A percentile compares a stretch with the other conserved stretches of the same genome.
These are phyloP conservation scores for Leccinum pellstonianum DNA, from an alignment of 768 basidiomycete genomes.

Conservation along the genomic window DNA sequence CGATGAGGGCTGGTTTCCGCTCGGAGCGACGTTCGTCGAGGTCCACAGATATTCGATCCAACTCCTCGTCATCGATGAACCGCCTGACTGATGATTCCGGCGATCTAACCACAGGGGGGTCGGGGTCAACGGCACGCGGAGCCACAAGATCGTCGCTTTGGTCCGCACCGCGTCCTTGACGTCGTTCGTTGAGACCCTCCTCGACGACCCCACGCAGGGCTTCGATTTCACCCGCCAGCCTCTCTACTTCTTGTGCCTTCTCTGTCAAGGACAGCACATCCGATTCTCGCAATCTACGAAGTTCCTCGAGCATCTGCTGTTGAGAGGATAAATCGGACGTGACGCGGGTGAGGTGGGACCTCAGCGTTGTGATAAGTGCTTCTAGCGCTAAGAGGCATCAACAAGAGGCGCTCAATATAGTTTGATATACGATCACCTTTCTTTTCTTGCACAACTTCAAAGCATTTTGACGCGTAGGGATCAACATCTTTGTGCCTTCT, in stretches of 20 bases:
- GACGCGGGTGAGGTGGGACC: constrained; percentile 71
- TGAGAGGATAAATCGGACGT: constrained; percentile 80
- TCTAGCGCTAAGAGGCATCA: constrained; percentile 62
- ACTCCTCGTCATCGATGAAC: constrained; percentile 57
- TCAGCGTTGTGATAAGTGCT: constrained; percentile 69
- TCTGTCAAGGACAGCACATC: constrained; percentile 57
- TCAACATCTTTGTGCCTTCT: constrained; percentile 37
- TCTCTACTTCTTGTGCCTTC: constrained; percentile 72
- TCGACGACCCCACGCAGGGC: constrained; percentile 85
- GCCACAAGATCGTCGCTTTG: constrained; percentile 4
- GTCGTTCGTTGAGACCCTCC: constrained; percentile 76
- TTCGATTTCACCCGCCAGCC: constrained; percentile 81
- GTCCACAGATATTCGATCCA: constrained; percentile 63
- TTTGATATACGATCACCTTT: constrained; percentile 58
- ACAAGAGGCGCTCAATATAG: neutral
- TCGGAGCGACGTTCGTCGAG: constrained; percentile 65
- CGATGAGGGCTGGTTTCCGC: constrained; percentile 16
- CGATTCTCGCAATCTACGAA: constrained; percentile 60
- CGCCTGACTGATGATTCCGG: constrained; percentile 21
- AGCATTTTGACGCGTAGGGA: constrained; percentile 49
- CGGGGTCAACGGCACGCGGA: neutral
- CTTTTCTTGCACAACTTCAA: constrained; percentile 83
- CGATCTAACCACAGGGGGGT: constrained; percentile 5
- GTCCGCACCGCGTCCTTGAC: constrained; percentile 48
- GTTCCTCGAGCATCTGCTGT: constrained; percentile 63